Conservation (phyloP, 2,329 filamentous ascomycete species). For the Cladophialophora exuberans region DNA sequence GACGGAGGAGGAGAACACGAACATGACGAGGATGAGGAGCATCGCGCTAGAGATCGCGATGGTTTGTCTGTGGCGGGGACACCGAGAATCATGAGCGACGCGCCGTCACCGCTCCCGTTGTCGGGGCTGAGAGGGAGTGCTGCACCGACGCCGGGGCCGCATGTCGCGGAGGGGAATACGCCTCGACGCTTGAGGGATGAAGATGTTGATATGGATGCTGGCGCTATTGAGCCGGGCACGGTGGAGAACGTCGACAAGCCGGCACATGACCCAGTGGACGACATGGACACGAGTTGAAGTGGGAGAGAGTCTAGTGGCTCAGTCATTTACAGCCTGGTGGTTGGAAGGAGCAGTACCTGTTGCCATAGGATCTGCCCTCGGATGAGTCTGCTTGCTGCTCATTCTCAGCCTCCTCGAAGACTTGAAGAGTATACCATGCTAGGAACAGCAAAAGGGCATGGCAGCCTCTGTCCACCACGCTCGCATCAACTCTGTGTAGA, state of each 20-base stretch:
- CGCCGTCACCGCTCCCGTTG: conserved; percentile 41
- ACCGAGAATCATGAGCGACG: conserved; percentile 54
- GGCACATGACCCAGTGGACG: conserved; percentile 15
- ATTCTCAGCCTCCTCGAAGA: no score
- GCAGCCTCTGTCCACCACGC: no score
- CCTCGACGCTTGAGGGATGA: conserved; percentile 56
- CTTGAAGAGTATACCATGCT: no score
- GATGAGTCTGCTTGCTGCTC: no score
- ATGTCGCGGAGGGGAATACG: conserved; percentile 40
- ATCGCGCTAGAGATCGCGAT: conserved; percentile 44
- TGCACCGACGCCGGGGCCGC: conserved; percentile 37
- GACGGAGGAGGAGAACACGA: conserved; percentile 68
- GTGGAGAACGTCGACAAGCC: conserved; percentile 24
- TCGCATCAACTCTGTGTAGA: no score
- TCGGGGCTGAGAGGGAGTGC: conserved; percentile 28
- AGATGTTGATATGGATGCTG: conserved; percentile 63
- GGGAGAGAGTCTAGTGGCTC: no score
- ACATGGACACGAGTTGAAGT: conserved; percentile 26
- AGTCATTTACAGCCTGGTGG: no score
- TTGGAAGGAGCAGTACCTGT: no score
- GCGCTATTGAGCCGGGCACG: conserved; percentile 41
- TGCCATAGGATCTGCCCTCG: no score
- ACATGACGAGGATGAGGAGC: conserved; percentile 67
- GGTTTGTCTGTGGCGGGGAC: conserved; percentile 53
- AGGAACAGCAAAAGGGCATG: no score